phyloP scores from a whole-genome alignment of 2,329 filamentous ascomycete species.

The Aspergillus cejpii region DNA sequence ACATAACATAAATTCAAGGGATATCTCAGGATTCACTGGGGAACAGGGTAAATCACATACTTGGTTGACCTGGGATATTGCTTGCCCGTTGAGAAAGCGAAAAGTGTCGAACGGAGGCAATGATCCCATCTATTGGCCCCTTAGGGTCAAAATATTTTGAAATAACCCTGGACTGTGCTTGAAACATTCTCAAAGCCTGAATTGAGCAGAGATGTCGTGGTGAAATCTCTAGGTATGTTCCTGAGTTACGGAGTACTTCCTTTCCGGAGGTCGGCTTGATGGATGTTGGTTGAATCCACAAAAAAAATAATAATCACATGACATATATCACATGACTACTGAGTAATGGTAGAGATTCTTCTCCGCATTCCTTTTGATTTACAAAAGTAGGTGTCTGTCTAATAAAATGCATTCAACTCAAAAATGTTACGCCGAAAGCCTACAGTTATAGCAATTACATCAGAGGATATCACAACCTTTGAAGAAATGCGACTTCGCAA shows the following conservation, averaged over 20 bases:
- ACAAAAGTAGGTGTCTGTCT: too few relatives aligned
- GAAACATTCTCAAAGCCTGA: slow-evolving; percentile 23
- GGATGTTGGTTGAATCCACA: too few relatives aligned
- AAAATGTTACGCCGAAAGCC: slow-evolving; percentile 48
- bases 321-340: not conserved
- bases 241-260: not conserved
- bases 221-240: not conserved
- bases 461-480: slow-evolving; percentile 44
- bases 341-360: too few relatives aligned
- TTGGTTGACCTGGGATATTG: slow-evolving; percentile 14
- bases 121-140: slow-evolving; percentile 12
- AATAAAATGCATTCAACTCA: not conserved
- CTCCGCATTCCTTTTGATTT: too few relatives aligned
- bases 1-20: not conserved
- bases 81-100: slow-evolving; percentile 18
- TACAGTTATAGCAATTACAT: slow-evolving; percentile 45
- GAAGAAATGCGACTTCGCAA: slow-evolving; percentile 38
- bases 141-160: slow-evolving; percentile 7
- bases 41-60: slow-evolving; percentile 18
- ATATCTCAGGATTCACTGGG: not conserved
- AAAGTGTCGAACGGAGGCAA: slow-evolving; percentile 22
- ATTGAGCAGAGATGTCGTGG: not conserved
- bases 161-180: slow-evolving; percentile 13
- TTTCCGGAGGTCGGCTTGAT: not conserved
- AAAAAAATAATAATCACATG: slow-evolving; percentile 1